Evolutionary conservation across 345 rosid genomes (phyloP), one percentile per base, ranked within the genome.

Genomic region (Firmiana major): DNA sequence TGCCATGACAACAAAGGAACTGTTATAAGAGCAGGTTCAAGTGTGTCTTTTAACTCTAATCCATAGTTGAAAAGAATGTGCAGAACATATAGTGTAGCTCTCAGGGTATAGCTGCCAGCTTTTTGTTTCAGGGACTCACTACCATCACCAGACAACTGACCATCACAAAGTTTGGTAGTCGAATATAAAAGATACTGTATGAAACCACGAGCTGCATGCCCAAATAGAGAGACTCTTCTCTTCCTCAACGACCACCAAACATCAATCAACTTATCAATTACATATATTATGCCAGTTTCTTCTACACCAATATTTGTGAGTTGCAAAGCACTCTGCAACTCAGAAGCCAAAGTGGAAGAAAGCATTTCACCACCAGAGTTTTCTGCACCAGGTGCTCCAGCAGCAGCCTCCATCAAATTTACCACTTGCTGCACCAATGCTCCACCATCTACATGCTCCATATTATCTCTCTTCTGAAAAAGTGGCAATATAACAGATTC

Each of bases 1-100:
- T 94, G 98, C 98, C 98, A 94, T 77, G 98, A 88, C 78, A 86
- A 83, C 87, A 92, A 78, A 80, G 98, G 94, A 81, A 91, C 85
- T 72, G 85, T 78, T 67, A 94, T 90, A 84, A 94, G 98, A 68
- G 90, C 88, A 76, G 85, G 84, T 83, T 83, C 92, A 84, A 94
- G 88, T 38, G 84, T 85, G 77, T 94, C 97, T 85, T 89, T 87
- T 77, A 94, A 85, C 86, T 94, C 98, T 78, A 86, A 88, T 74
- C 97, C 98, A 76, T 84, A 92, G 81, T 94, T 91, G 34, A 94
- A 92, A 79, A 94, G 85, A 82, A 94, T 90, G 81, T 90, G 92
- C 70, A 94, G 84, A 76, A 92, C 84, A 88, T 88, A 88, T 80
- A 94, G 80, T 79, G 91, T 94, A 78, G 98, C 92, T 85, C 90